Percentiles rank a stretch among this genome's conserved stretches.
phyloP scores from a whole-genome alignment of 306 rosid genomes.

The Pyrus bretschneideri region DNA sequence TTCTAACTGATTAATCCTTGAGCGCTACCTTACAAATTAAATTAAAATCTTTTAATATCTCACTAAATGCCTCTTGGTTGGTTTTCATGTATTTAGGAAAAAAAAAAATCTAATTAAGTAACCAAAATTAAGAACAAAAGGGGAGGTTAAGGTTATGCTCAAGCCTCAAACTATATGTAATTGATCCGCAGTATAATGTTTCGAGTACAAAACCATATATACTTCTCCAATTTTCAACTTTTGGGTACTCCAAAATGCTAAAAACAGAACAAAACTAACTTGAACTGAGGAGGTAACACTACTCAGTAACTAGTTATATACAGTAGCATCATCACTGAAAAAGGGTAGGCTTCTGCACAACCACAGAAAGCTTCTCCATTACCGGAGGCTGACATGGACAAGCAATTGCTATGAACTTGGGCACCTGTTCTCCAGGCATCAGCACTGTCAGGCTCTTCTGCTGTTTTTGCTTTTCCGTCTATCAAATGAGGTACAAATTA shows the following conservation, averaged over 20 bases:
- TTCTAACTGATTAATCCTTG: too few relatives aligned
- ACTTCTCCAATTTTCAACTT: neutral
- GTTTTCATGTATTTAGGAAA: neutral
- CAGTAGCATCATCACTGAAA: neutral
- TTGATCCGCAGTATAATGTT: neutral
- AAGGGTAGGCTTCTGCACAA: slow-evolving; percentile 19
- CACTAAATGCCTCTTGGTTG: neutral
- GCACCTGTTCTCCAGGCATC: slow-evolving; percentile 81
- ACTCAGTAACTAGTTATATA: neutral
- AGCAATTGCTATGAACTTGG: slow-evolving; percentile 60
- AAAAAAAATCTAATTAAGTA: too few relatives aligned
- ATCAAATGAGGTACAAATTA: neutral
- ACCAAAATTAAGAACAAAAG: too few relatives aligned
- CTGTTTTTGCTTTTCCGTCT: slow-evolving; percentile 31
- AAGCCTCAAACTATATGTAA: neutral
- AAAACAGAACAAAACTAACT: neutral
- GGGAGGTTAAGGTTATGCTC: neutral
- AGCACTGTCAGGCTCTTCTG: slow-evolving; percentile 43
- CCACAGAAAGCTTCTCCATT: slow-evolving; percentile 25
- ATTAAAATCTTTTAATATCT: neutral
- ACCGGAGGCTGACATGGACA: slow-evolving; percentile 52
- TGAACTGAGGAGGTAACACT: neutral
- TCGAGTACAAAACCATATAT: neutral
- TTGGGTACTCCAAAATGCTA: neutral
- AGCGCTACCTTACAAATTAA: too few relatives aligned